These are phyloP conservation scores for Gracilariopsis chorda DNA, from an alignment of 23 red algal species.

Conservation along the genomic window DNA sequence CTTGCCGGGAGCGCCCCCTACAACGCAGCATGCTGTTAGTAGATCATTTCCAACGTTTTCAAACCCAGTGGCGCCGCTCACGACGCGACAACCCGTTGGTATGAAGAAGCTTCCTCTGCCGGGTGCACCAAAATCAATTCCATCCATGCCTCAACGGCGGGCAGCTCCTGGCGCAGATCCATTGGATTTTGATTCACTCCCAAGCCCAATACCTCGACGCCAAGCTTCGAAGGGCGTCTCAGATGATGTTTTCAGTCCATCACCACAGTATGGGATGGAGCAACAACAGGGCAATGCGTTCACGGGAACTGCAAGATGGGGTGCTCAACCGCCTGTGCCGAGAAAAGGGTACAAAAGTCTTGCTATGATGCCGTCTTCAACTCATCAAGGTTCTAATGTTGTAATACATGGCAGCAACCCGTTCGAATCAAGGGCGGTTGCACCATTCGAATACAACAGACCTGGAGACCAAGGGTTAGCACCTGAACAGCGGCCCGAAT, in stretches of 20 bases:
- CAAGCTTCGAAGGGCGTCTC: neutral
- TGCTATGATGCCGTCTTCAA: neutral
- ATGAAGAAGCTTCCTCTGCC: slow-evolving; percentile 8
- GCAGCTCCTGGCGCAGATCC: neutral
- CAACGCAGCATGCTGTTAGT: neutral
- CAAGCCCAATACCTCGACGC: neutral
- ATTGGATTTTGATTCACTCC: neutral
- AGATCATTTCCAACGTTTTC: neutral
- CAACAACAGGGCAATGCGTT: slow-evolving; percentile 2
- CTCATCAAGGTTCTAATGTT: neutral
- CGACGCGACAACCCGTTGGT: neutral
- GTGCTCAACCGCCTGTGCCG: neutral
- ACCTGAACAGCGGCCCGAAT: neutral
- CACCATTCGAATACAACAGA: slow-evolving; percentile 22
- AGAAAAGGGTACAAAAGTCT: slow-evolving; percentile 17
- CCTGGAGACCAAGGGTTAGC: neutral
- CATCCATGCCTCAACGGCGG: neutral
- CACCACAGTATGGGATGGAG: neutral
- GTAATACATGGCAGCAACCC: neutral
- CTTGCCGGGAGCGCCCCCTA: neutral
- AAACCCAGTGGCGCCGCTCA: neutral
- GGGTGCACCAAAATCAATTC: neutral
- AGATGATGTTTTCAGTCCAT: neutral
- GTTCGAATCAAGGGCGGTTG: neutral
- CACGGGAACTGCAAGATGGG: neutral